phyloP scores from a whole-genome alignment of 2,329 filamentous ascomycete genomes.

The Cladosporium sp. region DNA sequence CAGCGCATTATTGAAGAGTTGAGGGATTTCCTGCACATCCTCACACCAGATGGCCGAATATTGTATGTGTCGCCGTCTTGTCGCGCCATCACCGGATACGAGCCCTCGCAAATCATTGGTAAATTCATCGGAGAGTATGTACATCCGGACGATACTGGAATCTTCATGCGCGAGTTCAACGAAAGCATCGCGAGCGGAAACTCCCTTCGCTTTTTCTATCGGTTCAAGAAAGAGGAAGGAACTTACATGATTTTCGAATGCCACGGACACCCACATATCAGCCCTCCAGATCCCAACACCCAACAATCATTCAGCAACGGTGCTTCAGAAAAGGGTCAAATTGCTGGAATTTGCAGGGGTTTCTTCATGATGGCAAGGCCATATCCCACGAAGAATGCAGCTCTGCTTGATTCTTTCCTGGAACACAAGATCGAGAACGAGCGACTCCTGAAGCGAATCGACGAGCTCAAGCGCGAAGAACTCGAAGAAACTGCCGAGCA shows the following conservation, averaged over 20 bases:
- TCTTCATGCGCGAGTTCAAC: constrained; percentile 83
- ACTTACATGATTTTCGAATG: constrained; percentile 79
- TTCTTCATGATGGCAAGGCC: constrained; percentile 91
- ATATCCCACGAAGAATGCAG: constrained; percentile 83
- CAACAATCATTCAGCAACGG: constrained; percentile 16
- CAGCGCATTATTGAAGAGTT: constrained; percentile 85
- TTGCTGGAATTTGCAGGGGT: constrained; percentile 69
- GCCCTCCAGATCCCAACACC: constrained; percentile 37
- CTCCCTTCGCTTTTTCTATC: constrained; percentile 77
- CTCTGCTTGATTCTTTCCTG: constrained; percentile 82
- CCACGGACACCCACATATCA: constrained; percentile 87
- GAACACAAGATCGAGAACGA: constrained; percentile 98
- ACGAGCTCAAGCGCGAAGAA: constrained; percentile 79
- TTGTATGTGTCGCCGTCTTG: constrained; percentile 81
- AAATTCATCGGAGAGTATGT: constrained; percentile 75
- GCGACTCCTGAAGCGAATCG: constrained; percentile 74
- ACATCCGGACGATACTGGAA: constrained; percentile 76
- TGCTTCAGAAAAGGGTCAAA: constrained; percentile 1
- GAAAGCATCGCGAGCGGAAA: constrained; percentile 81
- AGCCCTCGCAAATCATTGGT: constrained; percentile 64
- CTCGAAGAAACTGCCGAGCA: constrained; percentile 69
- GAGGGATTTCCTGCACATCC: constrained; percentile 80
- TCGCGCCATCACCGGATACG: constrained; percentile 69
- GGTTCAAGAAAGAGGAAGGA: constrained; percentile 70
- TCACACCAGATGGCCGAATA: constrained; percentile 78